Evolutionary conservation across 192 early-diverging fungal species (phyloP), one percentile per base, ranked within the genome.

Genomic region (Backusella westeae): DNA sequence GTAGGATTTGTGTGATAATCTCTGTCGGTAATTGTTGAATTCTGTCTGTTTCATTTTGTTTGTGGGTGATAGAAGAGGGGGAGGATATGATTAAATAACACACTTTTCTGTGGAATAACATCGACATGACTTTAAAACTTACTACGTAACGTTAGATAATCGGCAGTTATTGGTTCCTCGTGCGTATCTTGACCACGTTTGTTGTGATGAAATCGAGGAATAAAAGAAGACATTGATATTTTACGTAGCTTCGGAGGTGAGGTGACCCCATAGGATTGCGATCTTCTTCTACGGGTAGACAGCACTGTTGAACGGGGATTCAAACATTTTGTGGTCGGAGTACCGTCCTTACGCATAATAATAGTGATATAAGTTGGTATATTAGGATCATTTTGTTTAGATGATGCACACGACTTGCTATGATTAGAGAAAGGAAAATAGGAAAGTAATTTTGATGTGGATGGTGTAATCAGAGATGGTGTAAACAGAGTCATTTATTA

Each of bases 281-380:
- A 52, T 63, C 69, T n/a, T 34, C 44, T 53, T 66, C 59, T 71
- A 32, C 36, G 69, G 10, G 32, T 39, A 41, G 34, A 35, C 6
- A 38, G 23, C 23, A 59, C 23, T 23, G 76, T 23, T 53, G 53
- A 44, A 34, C 52, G 49, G 3, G 46, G 69, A 44, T 56, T 68
- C 36, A 72, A 42, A 52, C 69, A 77, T 77, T 77, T 77, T 7
- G 76, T 66, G 15, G 59, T 69, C 4, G 76, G 76, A 34, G 59
- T 49, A 23, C 76, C 76, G 71, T 77, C 76, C 46, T 77, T 77
- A 15, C 44, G 52, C 34, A 77, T 56, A 10, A 77, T 23, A 17
- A 77, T 77, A 1, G 68, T 69, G 29, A 77, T 72, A 66, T 65
- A 77, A 19, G 68, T 65, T 39, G 76, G 76, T 34, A 65, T 75